Conservation (phyloP, 2,329 filamentous ascomycete genomes). For the Colletotrichum neosansevieriae region DNA sequence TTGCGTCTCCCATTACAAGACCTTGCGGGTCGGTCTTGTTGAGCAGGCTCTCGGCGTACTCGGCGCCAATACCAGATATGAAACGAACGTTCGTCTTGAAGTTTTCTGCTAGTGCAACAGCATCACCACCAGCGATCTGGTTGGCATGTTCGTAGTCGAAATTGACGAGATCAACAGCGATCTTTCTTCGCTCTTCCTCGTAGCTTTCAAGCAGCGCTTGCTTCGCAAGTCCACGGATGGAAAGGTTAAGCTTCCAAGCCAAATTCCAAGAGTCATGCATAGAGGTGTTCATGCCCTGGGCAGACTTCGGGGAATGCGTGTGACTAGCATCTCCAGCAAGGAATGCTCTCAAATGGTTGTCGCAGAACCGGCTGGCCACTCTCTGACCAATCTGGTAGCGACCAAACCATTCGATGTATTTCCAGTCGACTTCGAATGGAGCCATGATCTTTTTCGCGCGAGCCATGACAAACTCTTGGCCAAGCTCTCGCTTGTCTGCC, state of each 20-base stretch:
- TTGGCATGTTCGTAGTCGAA: conserved; percentile 71
- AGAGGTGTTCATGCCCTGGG: conserved; percentile 75
- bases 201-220: conserved; percentile 70
- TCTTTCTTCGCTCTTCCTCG: conserved; percentile 72
- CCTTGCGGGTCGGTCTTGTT: conserved; percentile 58
- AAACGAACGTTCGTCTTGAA: conserved; percentile 79
- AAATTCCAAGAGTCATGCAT: conserved; percentile 74
- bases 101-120: conserved; percentile 73
- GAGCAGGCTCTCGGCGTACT: conserved; percentile 65
- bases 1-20: conserved; percentile 61
- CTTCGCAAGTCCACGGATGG: conserved; percentile 67
- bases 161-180: conserved; percentile 69
- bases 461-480: conserved; percentile 78
- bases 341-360: conserved; percentile 72
- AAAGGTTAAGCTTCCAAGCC: conserved; percentile 63
- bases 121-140: conserved; percentile 71
- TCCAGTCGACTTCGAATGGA: conserved; percentile 69
- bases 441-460: conserved; percentile 71
- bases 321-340: conserved; percentile 78
- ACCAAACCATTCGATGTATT: conserved; percentile 77
- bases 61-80: conserved; percentile 78
- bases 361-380: conserved; percentile 76
- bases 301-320: conserved; percentile 79
- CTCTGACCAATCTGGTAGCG: conserved; percentile 79
- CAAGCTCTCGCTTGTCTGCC: conserved; percentile 56